Base-by-base conservation (phyloP, 2,329 filamentous ascomycete genomes). In the Graphilbum sp. region DNA sequence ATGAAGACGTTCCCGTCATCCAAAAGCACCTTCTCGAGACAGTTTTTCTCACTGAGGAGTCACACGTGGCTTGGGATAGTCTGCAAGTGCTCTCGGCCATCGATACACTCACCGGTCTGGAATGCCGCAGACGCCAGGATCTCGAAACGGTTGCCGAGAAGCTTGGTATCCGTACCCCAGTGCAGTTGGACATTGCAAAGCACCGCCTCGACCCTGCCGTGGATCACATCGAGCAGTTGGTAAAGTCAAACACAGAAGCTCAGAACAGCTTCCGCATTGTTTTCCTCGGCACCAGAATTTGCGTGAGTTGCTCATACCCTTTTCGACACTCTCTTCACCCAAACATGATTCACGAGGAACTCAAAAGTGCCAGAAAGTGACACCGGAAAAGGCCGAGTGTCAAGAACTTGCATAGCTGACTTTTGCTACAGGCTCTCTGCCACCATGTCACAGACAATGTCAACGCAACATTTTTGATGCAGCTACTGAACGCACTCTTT, bases 401-500 rank as follows among this genome's bases (percentile, higher is more conserved):
- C n/a, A n/a, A n/a, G n/a, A n/a, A n/a, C n/a, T n/a, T n/a, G n/a
- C n/a, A 29, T 12, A 13, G 13, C 27, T 29, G 13, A 29, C 13
- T 5, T 10, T 29, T n/a, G 12, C 23, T 15, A 24, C 3, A 47
- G 46, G 38, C 36, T 2, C 36, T 48, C 13, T 42, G 41, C n/a
- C 36, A 46, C 17, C 45, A 47, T 7, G 15, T 48, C 17, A 21
- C 34, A 5, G 32, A 34, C 4, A 32, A 18, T 1, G 29, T 21
- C 8, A 39, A 32, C 18, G 20, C 34, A 12, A 12, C 21, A 2
- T 45, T 46, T 27, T 23, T 45, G 5, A 33, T 47, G 30, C 42
- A 45, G 32, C 34, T 49, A 1, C 36, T 47, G 19, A 48, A 48
- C 37, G 39, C 46, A 2, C 37, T 48, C 2, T 45, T 48, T 24